Evolutionary conservation across 106 monocot genomes (phyloP).

Genomic region (Dendrobium catenatum): DNA sequence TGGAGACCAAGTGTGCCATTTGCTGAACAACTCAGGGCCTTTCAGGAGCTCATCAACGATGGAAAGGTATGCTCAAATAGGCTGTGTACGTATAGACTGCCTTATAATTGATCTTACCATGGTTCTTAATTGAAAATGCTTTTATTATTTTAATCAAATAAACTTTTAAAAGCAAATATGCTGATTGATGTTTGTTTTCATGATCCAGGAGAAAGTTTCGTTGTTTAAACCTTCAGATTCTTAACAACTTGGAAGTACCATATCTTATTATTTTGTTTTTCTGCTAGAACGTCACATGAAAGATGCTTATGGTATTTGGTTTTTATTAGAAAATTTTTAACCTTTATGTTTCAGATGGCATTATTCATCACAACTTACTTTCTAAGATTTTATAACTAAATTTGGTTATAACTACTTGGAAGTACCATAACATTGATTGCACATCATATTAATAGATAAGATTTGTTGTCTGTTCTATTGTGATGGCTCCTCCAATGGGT

Average conservation of each 20-base stretch:
- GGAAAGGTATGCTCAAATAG: slow-evolving; percentile 59
- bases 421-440: too few species aligned
- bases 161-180: too few species aligned
- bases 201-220: too few species aligned
- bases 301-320: background rate
- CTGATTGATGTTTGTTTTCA: too few species aligned
- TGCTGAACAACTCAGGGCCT: slow-evolving; percentile 69
- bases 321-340: background rate
- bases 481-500: background rate
- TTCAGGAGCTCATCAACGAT: slow-evolving; percentile 75
- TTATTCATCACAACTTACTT: background rate
- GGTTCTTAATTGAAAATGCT: background rate
- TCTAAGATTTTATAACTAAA: background rate
- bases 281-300: background rate
- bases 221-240: too few species aligned
- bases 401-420: background rate
- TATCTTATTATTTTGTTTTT: background rate
- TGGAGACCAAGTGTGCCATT: slow-evolving; percentile 91
- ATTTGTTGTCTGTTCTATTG: background rate
- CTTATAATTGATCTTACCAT: background rate
- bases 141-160: background rate
- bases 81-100: background rate
- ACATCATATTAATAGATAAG: background rate
- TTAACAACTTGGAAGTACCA: too few species aligned
- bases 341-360: too few species aligned